Evolutionary conservation across 805 yeast genomes (phyloP).

Genomic region (Peterozyma xylosa): DNA sequence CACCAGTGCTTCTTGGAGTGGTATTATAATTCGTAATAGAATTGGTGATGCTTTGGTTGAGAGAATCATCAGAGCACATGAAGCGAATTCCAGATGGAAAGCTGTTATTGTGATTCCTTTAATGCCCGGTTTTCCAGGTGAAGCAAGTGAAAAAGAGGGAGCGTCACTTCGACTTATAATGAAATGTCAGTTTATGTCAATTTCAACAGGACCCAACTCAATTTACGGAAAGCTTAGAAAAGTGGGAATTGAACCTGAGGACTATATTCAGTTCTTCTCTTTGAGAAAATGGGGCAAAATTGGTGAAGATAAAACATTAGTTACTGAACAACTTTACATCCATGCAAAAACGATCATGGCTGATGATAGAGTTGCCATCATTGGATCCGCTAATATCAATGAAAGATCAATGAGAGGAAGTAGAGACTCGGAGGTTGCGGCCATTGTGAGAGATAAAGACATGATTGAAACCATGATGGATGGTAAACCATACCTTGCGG

Average conservation of each 20-base stretch:
- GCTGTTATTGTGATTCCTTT: constrained; percentile 89
- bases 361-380: constrained; percentile 88
- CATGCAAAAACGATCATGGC: constrained; percentile 91
- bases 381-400: constrained; percentile 95
- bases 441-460: constrained; percentile 77
- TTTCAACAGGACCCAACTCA: constrained; percentile 82
- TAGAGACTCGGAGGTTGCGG: constrained; percentile 93
- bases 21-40: constrained; percentile 75
- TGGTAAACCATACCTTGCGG: constrained; percentile 75
- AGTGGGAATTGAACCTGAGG: constrained; percentile 80
- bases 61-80: constrained; percentile 82
- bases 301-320: constrained; percentile 65
- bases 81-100: constrained; percentile 72
- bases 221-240: constrained; percentile 76
- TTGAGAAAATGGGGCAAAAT: constrained; percentile 93
- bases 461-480: constrained; percentile 67
- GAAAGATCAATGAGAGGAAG: constrained; percentile 94
- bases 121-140: constrained; percentile 96
- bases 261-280: constrained; percentile 87
- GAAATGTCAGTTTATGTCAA: constrained; percentile 93
- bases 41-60: constrained; percentile 98
- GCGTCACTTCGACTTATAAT: constrained; percentile 92
- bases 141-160: constrained; percentile 90
- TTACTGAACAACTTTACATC: constrained; percentile 86
- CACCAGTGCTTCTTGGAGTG: constrained; percentile 82